Conservation (phyloP, 139 green algal genomes). For the Picocystis salinarum region DNA sequence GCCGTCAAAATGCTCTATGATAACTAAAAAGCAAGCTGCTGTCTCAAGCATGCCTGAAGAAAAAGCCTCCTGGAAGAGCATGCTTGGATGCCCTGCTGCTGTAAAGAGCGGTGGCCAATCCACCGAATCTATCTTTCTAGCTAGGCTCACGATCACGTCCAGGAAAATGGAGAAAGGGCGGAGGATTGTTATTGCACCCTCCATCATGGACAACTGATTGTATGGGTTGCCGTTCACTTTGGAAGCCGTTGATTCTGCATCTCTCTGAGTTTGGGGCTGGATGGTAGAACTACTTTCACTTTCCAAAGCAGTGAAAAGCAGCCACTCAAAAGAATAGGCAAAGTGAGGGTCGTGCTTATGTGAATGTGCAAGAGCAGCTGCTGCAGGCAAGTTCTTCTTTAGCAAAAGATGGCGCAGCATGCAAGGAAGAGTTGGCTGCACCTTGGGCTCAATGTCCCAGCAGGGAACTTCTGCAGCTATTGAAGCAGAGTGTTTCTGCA, state of each 20-base stretch:
- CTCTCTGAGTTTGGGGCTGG: neutral
- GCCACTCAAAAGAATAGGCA: conserved; percentile 76
- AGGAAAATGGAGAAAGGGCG: conserved; percentile 22
- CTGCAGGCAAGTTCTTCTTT: conserved; percentile 15
- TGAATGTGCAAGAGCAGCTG: neutral
- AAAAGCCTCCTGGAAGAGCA: conserved; percentile 41
- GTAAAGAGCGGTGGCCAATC: conserved; percentile 84
- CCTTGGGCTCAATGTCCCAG: conserved; percentile 62
- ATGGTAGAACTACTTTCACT: conserved; percentile 18
- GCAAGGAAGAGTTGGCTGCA: conserved; percentile 79
- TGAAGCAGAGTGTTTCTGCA: conserved; percentile 13
- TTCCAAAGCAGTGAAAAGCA: conserved; percentile 84
- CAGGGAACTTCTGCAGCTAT: conserved; percentile 21
- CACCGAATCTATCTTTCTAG: conserved; percentile 78
- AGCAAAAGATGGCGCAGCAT: conserved; percentile 71
- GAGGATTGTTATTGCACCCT: conserved; percentile 2
- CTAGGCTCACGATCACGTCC: conserved; percentile 77
- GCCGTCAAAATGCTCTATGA: too few relatives aligned
- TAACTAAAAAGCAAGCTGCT: too few relatives aligned
- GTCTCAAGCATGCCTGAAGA: conserved; percentile 23
- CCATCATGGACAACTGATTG: too few relatives aligned
- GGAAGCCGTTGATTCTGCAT: too few relatives aligned
- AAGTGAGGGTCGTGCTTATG: conserved; percentile 46
- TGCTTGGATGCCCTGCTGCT: conserved; percentile 45
- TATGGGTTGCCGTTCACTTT: too few relatives aligned